These are phyloP conservation scores for Teratosphaeria nubilosa DNA, from an alignment of 2,329 filamentous ascomycete genomes.

Conservation along the genomic window DNA sequence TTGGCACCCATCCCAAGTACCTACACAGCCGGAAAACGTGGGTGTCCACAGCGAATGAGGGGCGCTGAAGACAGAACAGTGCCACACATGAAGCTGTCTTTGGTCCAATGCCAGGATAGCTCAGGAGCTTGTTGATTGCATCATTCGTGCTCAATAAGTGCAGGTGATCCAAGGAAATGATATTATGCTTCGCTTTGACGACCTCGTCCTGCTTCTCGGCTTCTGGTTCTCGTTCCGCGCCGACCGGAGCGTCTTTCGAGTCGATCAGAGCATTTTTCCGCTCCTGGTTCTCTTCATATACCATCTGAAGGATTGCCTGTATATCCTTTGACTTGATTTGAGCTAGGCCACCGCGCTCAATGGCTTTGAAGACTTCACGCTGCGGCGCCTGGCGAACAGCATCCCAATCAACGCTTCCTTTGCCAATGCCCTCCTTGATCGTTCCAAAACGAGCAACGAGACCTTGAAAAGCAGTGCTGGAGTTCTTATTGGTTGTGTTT, in stretches of 20 bases:
- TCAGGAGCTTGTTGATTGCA: conserved; percentile 47
- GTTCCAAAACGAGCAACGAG: conserved; percentile 54
- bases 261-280: conserved; percentile 43
- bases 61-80: conserved; percentile 54
- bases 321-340: conserved; percentile 63
- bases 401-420: conserved; percentile 67
- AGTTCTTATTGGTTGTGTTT: conserved; percentile 50
- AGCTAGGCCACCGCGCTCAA: conserved; percentile 60
- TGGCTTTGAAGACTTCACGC: conserved; percentile 56
- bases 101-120: conserved; percentile 54
- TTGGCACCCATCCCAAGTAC: conserved; percentile 53
- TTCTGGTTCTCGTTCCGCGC: conserved; percentile 36
- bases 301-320: conserved; percentile 61
- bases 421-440: conserved; percentile 46
- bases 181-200: conserved; percentile 44
- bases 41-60: conserved; percentile 56
- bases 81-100: conserved; percentile 57
- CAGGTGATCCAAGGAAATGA: conserved; percentile 56
- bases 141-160: conserved; percentile 46
- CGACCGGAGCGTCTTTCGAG: conserved; percentile 20
- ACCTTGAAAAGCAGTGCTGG: conserved; percentile 55
- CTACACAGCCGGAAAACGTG: conserved; percentile 55
- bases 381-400: conserved; percentile 51
- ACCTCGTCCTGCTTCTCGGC: conserved; percentile 49
- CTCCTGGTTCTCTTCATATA: conserved; percentile 57